Evolutionary conservation across 2,329 filamentous ascomycete species (phyloP).

Genomic region (Pseudogymnoascus sp.): DNA sequence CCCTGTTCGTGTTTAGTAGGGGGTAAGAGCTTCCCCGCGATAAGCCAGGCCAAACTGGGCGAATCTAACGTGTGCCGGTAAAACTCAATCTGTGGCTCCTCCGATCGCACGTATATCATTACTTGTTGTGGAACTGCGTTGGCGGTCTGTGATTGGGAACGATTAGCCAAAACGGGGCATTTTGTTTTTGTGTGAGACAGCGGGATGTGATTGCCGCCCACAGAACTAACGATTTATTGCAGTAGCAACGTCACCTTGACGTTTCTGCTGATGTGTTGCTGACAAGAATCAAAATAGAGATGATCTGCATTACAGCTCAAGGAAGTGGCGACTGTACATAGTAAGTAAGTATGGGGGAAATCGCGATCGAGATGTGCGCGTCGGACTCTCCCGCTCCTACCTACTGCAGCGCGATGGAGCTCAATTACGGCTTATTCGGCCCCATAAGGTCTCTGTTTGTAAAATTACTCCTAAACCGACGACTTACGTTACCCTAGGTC

Average conservation of each 20-base stretch:
- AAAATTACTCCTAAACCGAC: not conserved
- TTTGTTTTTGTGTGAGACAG: not conserved
- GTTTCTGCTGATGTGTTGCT: not conserved
- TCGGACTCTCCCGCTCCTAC: not conserved
- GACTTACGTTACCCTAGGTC: not conserved
- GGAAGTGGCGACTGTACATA: not conserved
- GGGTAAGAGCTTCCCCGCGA: not conserved
- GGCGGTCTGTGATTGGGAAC: not conserved
- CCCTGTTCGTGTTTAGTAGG: not conserved
- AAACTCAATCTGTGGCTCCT: not conserved
- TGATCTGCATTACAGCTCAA: not conserved
- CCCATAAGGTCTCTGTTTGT: not conserved
- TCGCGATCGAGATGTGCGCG: not conserved
- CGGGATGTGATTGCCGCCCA: constrained; percentile 1
- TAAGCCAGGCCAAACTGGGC: not conserved
- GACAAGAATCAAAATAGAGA: not conserved
- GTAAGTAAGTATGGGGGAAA: not conserved
- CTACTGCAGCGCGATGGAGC: not conserved
- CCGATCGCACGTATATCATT: not conserved
- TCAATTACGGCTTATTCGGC: not conserved
- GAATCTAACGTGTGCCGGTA: not conserved
- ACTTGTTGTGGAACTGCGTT: not conserved
- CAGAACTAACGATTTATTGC: constrained; percentile 2
- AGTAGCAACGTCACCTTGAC: not conserved
- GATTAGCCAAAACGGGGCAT: not conserved